phyloP scores from a whole-genome alignment of 805 yeast genomes.

The Sugiyamaella chiloensis region DNA sequence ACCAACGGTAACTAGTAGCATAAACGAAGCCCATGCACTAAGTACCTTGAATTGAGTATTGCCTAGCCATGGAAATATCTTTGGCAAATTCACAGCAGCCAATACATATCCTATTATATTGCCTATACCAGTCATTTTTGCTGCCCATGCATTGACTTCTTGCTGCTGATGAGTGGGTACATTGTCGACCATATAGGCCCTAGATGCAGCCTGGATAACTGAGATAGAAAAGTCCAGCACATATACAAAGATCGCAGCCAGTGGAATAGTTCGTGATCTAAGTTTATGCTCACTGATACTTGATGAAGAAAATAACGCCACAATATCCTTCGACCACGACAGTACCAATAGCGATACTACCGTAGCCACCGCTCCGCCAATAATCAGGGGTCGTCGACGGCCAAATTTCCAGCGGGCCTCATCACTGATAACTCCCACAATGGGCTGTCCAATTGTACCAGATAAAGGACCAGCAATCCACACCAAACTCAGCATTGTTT shows the following conservation, averaged over 20 bases:
- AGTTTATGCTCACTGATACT: conserved; percentile 25
- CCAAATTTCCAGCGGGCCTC: conserved; percentile 45
- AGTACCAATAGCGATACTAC: conserved; percentile 43
- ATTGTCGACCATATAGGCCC: conserved; percentile 62
- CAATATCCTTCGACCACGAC: conserved; percentile 45
- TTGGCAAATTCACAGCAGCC: conserved; percentile 46
- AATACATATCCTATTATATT: conserved; percentile 56
- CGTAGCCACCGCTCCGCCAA: conserved; percentile 52
- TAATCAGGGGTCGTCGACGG: conserved; percentile 54
- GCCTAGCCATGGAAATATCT: conserved; percentile 41
- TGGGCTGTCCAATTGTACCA: conserved; percentile 62
- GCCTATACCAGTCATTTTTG: conserved; percentile 58
- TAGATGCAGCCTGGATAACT: conserved; percentile 56
- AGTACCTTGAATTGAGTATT: conserved; percentile 51
- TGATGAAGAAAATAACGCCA: conserved; percentile 31
- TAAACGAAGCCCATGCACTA: conserved; percentile 41
- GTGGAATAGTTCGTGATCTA: conserved; percentile 40
- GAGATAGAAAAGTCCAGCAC: conserved; percentile 55
- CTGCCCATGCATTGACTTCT: conserved; percentile 63
- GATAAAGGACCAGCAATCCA: conserved; percentile 70
- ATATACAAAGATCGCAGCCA: conserved; percentile 54
- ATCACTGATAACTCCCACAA: conserved; percentile 58
- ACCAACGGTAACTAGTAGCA: conserved; percentile 41
- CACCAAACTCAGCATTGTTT: conserved; percentile 51
- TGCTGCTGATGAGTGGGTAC: conserved; percentile 57